Evolutionary conservation across 2,329 filamentous ascomycete genomes (phyloP), one percentile per base, ranked within the genome.

Genomic region (Penicillium sp.): DNA sequence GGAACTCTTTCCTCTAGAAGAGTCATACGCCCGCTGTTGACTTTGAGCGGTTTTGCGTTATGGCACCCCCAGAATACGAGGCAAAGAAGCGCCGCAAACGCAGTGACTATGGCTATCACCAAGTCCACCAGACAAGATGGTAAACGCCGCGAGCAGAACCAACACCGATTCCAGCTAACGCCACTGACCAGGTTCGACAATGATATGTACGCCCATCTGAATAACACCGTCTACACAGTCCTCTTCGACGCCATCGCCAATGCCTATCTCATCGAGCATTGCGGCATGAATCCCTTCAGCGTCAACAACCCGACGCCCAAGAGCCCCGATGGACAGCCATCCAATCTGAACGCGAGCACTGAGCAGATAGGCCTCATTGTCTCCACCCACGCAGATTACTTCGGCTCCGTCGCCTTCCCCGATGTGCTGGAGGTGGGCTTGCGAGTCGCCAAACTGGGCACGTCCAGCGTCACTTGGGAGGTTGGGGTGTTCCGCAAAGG

Each of bases 171-270:
- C 17, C 27, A 26, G 25, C 28, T 33, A 29, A 36, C 20, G 14
- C 5, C 25, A 6, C 25, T 8, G 7, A 7, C 4, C 16, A 41
- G 87, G 87, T 83, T 80, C 63, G 89, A 95, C 67, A 94, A 94
- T 62, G 89, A 95, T 70, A 93, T 94, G 86, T 95, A 93, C 66
- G 78, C 87, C 45, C 91, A 97, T 63, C 81, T 94, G 75, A 95
- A 95, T 70, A 95, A 94, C 62, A 86, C 83, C 27, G 77, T 93
- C 38, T 95, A 95, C 67, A 86, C 86, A 56, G 84, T 86, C 47
- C 76, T 94, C 41, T 93, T 94, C 64, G 91, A 97, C 70, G 90
- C 87, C 1, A 80, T 94, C 43, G 81, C 94, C 62, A 97, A 96
- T 66, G 78, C 84, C 33, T 97, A 93, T 64, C 78, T 97, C 13